Percentiles rank a stretch among this genome's conserved stretches.
These are phyloP conservation scores for Phyllosticta citribraziliensis DNA, from an alignment of 2,329 filamentous ascomycete genomes.

Conservation along the genomic window DNA sequence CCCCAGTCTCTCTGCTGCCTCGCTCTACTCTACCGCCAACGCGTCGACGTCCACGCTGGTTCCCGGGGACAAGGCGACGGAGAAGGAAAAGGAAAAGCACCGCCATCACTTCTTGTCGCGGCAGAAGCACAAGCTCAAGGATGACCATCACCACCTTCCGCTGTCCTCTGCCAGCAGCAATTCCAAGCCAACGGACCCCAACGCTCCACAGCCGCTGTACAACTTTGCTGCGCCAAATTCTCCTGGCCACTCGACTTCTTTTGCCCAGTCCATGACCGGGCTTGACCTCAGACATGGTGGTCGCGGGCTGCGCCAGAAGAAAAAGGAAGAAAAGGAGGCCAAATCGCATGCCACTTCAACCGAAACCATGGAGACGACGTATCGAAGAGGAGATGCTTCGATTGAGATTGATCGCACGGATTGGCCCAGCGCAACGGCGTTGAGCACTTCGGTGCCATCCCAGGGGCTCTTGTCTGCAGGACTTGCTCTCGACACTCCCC, in stretches of 20 bases:
- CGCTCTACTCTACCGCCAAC: conserved; percentile 66
- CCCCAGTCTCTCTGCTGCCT: conserved; percentile 38
- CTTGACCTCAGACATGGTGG: conserved; percentile 71
- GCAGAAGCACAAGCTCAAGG: conserved; percentile 69
- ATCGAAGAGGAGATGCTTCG: conserved; percentile 27
- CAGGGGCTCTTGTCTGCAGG: conserved; percentile 7
- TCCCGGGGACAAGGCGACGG: conserved; percentile 40
- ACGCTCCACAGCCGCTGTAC: conserved; percentile 65
- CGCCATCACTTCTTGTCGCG: conserved; percentile 72
- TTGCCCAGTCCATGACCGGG: conserved; percentile 74
- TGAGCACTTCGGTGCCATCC: conserved; percentile 17
- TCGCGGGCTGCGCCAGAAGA: conserved; percentile 66
- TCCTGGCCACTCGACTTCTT: conserved; percentile 56
- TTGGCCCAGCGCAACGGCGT: conserved; percentile 22
- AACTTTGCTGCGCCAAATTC: conserved; percentile 67
- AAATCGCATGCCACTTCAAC: conserved; percentile 27
- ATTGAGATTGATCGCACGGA: conserved; percentile 30
- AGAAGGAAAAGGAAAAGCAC: conserved; percentile 61
- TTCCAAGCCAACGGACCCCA: conserved; percentile 65
- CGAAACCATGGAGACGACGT: conserved; percentile 22
- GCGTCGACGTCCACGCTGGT: conserved; percentile 68
- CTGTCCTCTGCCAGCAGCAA: conserved; percentile 69
- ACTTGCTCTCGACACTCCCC: conserved; percentile 13
- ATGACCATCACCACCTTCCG: conserved; percentile 58
- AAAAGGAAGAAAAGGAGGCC: conserved; percentile 43